A percentile compares a stretch with the other conserved stretches of the same genome.
Conservation (phyloP, 768 basidiomycete genomes). For the Amanita polypyramis region DNA sequence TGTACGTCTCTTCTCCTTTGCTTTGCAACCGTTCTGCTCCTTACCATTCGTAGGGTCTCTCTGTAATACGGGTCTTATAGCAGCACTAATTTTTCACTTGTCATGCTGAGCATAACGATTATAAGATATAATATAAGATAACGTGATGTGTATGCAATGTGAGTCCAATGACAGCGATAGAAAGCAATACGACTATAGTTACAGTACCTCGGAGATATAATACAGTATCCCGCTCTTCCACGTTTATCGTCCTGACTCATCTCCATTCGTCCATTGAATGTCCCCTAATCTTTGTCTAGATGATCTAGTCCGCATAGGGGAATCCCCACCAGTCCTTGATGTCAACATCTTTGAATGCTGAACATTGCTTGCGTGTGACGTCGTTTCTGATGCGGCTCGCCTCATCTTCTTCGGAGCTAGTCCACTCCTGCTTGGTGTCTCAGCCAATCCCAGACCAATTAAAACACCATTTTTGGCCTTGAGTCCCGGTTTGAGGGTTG, state of each 20-base stretch:
- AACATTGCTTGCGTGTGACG: constrained; percentile 9
- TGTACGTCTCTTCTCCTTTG: neutral
- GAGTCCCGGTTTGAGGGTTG: constrained; percentile 62
- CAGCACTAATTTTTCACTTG: neutral
- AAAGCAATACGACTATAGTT: constrained; percentile 8
- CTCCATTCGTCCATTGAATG: constrained; percentile 43
- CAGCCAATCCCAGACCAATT: neutral
- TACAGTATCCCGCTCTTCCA: constrained; percentile 5
- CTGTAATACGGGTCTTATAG: neutral
- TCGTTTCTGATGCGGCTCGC: constrained; percentile 62
- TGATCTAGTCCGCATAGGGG: constrained; percentile 10
- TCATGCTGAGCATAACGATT: neutral
- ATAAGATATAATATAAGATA: constrained; percentile 1
- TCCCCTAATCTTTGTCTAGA: constrained; percentile 50
- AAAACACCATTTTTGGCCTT: constrained; percentile 3
- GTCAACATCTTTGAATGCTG: constrained; percentile 17
- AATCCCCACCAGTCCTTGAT: constrained; percentile 22
- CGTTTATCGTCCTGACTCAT: neutral
- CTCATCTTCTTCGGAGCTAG: constrained; percentile 58
- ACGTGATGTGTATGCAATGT: constrained; percentile 2
- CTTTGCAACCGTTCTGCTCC: neutral
- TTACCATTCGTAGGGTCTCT: neutral
- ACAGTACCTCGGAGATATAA: constrained; percentile 5
- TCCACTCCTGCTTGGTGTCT: constrained; percentile 15
- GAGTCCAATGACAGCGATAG: constrained; percentile 7